These are phyloP conservation scores for Zygoascus meyerae DNA, from an alignment of 1,139 yeast genomes.

Conservation along the genomic window DNA sequence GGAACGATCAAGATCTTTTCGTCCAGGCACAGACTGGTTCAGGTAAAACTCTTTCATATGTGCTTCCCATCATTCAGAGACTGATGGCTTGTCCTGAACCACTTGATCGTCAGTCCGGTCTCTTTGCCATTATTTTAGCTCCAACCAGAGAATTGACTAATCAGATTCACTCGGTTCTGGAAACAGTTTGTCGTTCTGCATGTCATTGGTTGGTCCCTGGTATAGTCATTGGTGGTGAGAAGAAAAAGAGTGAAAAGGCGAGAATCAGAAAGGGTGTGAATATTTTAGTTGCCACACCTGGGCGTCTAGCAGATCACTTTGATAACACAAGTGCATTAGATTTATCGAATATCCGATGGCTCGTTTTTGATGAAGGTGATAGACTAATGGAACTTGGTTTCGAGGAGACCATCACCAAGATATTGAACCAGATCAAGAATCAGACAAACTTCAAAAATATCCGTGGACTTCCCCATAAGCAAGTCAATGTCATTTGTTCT, in stretches of 20 bases:
- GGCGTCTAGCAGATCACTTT: conserved; percentile 85
- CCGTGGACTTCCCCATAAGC: conserved; percentile 53
- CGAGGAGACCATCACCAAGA: conserved; percentile 82
- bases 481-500: conserved; percentile 82
- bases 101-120: conserved; percentile 67
- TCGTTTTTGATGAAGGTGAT: conserved; percentile 93
- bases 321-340: conserved; percentile 78
- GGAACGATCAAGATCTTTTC: conserved; percentile 56
- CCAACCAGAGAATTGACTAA: conserved; percentile 94
- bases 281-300: conserved; percentile 86
- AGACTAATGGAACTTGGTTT: conserved; percentile 90
- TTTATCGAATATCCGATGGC: conserved; percentile 68
- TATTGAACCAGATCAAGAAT: conserved; percentile 50
- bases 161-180: conserved; percentile 83
- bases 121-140: conserved; percentile 79
- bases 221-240: conserved; percentile 90
- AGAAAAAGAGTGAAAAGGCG: conserved; percentile 89
- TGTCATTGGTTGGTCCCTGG: conserved; percentile 88
- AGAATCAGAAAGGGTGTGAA: conserved; percentile 85
- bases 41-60: conserved; percentile 84
- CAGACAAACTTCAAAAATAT: conserved; percentile 24
- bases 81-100: conserved; percentile 49
- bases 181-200: conserved; percentile 54
- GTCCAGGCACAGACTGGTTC: conserved; percentile 96
- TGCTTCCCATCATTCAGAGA: conserved; percentile 72